Percentiles rank a stretch among this genome's conserved stretches.
Evolutionary conservation across 306 rosid genomes (phyloP).

Genomic region (Fragaria vesca): DNA sequence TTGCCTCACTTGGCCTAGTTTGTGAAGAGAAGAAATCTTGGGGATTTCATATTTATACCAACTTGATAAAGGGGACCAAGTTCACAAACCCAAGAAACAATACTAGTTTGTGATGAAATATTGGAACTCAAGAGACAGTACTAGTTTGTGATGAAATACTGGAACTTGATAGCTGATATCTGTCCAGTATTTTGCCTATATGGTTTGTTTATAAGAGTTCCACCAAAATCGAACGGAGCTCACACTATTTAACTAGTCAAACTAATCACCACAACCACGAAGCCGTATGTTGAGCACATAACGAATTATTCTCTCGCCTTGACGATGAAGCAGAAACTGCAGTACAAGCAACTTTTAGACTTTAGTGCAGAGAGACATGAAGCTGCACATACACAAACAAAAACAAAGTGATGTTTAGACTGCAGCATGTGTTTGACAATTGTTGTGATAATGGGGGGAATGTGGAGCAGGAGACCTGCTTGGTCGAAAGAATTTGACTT

Average conservation of each 20-base stretch:
- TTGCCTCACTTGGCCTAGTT: neutral
- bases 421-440: neutral
- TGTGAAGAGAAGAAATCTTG: neutral
- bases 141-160: neutral
- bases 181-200: neutral
- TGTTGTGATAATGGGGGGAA: neutral
- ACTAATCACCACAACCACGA: neutral
- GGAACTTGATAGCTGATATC: neutral
- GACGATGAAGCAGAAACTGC: neutral
- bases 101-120: neutral
- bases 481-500: neutral
- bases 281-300: neutral
- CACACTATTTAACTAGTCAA: neutral
- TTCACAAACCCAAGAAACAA: neutral
- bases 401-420: neutral
- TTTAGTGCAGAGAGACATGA: neutral
- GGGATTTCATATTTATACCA: neutral
- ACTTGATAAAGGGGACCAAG: neutral
- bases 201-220: neutral
- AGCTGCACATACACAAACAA: neutral
- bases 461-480: slow-evolving; percentile 1
- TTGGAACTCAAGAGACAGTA: neutral
- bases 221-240: neutral
- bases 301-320: neutral
- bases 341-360: neutral